These are phyloP conservation scores for Loxodes magnus DNA, from an alignment of 73 alveolate species.

Conservation along the genomic window DNA sequence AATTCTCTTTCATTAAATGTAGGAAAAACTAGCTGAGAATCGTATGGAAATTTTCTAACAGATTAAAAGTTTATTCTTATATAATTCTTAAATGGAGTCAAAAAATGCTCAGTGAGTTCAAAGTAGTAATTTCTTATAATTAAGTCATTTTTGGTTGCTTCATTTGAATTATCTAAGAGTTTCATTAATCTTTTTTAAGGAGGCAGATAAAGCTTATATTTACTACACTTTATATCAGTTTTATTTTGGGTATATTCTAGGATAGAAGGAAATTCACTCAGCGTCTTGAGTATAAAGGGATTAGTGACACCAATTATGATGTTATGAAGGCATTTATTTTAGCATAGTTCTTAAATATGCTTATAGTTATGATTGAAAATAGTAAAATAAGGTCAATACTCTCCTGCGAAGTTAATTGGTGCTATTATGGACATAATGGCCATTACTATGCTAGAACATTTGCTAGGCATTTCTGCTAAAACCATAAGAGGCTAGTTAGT, in stretches of 20 bases:
- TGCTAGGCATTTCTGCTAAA: not conserved
- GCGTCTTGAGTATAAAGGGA: conserved; percentile 9
- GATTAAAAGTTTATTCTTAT: not conserved
- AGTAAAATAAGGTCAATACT: conserved; percentile 13
- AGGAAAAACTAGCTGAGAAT: not conserved
- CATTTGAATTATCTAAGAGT: not conserved
- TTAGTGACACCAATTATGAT: conserved; percentile 9
- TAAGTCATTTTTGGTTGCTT: conserved; percentile 1
- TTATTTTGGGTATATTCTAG: not conserved
- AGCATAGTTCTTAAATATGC: not conserved
- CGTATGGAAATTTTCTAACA: not conserved
- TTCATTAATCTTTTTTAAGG: not conserved
- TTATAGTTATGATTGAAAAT: conserved; percentile 6
- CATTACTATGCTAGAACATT: conserved; percentile 6
- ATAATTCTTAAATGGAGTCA: conserved; percentile 8
- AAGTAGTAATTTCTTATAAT: not conserved
- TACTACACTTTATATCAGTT: not conserved
- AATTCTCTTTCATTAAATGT: conserved; percentile 8
- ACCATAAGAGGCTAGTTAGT: conserved; percentile 10
- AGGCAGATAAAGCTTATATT: not conserved
- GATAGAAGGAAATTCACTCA: not conserved
- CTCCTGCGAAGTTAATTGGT: conserved; percentile 15
- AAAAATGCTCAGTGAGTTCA: conserved; percentile 1
- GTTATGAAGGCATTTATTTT: not conserved
- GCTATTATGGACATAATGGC: conserved; percentile 5